phyloP scores from a whole-genome alignment of 2,329 filamentous ascomycete genomes.

The Cladosporium phlei region DNA sequence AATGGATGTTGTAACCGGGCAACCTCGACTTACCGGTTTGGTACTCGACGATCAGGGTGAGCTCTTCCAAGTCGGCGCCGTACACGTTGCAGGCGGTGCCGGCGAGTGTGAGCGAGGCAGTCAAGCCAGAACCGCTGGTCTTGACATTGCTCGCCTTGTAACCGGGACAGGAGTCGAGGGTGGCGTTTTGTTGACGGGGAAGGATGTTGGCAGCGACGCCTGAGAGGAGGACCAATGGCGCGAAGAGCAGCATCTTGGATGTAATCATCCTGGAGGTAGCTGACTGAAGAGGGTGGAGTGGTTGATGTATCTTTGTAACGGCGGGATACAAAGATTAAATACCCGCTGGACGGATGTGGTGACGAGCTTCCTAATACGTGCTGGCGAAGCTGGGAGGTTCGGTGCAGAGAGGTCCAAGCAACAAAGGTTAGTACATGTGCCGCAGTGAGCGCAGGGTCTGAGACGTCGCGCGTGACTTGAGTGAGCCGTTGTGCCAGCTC shows the following conservation, averaged over 20 bases:
- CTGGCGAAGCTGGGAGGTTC: too few relatives aligned
- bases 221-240: neutral
- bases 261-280: slow-evolving; percentile 1
- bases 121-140: slow-evolving; percentile 52
- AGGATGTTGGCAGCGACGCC: slow-evolving; percentile 1
- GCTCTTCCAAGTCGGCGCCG: slow-evolving; percentile 52
- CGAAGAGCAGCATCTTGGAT: neutral
- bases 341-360: neutral
- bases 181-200: neutral
- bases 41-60: slow-evolving; percentile 58
- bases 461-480: slow-evolving; percentile 10
- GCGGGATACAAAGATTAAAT: slow-evolving; percentile 3
- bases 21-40: slow-evolving; percentile 47
- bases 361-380: neutral
- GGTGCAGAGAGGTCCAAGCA: slow-evolving; percentile 8
- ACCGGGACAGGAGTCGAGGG: slow-evolving; percentile 52
- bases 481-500: slow-evolving; percentile 6
- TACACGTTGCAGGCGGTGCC: slow-evolving; percentile 60
- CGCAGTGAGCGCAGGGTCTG: slow-evolving; percentile 10
- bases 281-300: too few relatives aligned
- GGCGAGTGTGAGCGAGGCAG: slow-evolving; percentile 65
- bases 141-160: slow-evolving; percentile 61
- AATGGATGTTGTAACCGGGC: neutral
- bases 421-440: slow-evolving; percentile 9
- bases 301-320: slow-evolving; percentile 1